phyloP scores from a whole-genome alignment of 2,329 filamentous ascomycete genomes.

The Ampelomyces quisqualis region DNA sequence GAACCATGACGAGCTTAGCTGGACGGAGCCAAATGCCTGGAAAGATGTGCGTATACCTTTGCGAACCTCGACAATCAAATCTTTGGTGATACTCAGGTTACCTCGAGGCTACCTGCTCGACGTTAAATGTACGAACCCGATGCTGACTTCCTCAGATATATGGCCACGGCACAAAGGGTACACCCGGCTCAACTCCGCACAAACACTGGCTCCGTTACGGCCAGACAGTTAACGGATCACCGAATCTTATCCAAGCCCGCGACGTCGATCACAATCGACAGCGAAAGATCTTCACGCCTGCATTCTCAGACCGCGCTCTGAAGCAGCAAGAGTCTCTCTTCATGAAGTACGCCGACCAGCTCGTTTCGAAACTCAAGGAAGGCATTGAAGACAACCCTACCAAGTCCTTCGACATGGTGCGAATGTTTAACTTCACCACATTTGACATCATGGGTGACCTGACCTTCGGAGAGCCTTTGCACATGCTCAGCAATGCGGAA shows the following conservation, averaged over 20 bases:
- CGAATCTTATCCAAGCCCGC: constrained; percentile 31
- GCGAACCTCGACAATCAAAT: no score
- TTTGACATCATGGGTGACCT: constrained; percentile 40
- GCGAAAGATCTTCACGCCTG: constrained; percentile 45
- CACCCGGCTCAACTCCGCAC: constrained; percentile 14
- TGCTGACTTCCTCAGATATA: constrained; percentile 17
- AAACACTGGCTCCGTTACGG: constrained; percentile 33
- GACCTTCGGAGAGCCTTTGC: constrained; percentile 34
- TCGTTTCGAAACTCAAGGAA: constrained; percentile 43
- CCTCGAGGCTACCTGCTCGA: neutral
- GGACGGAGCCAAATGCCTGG: constrained; percentile 41
- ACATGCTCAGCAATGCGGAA: constrained; percentile 31
- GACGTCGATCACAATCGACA: constrained; percentile 42
- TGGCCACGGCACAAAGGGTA: constrained; percentile 27
- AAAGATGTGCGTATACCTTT: constrained; percentile 26
- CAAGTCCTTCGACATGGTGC: constrained; percentile 36
- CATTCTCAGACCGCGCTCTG: constrained; percentile 47
- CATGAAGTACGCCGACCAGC: constrained; percentile 43
- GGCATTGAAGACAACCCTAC: constrained; percentile 32
- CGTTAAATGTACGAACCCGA: neutral
- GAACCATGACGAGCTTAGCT: constrained; percentile 45
- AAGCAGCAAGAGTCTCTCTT: constrained; percentile 47
- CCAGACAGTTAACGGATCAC: constrained; percentile 27
- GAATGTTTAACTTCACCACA: constrained; percentile 35
- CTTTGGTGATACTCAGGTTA: no score